Evolutionary conservation across 2,329 filamentous ascomycete species (phyloP).

Genomic region (Cytospora mali): DNA sequence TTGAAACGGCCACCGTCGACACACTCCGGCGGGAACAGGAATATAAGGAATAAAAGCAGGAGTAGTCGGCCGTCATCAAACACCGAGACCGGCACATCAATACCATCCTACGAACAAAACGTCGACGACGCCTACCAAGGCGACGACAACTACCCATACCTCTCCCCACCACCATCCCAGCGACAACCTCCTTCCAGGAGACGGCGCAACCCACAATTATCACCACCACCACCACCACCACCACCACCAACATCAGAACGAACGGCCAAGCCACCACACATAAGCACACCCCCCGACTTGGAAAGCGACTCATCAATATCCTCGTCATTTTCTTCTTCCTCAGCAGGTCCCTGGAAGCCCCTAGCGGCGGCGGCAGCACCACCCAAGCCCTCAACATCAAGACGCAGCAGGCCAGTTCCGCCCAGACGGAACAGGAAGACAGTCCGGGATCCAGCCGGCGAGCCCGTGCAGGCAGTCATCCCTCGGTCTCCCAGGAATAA

Average conservation of each 20-base stretch:
- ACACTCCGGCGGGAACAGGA: not conserved
- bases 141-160: constrained; percentile 8
- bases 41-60: not conserved
- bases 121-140: not conserved
- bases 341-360: constrained; percentile 6
- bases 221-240: too few species aligned
- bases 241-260: too few species aligned
- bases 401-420: constrained; percentile 7
- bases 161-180: constrained; percentile 11
- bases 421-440: constrained; percentile 6
- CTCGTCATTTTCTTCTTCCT: constrained; percentile 3
- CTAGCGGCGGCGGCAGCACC: not conserved
- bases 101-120: constrained; percentile 18
- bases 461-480: constrained; percentile 13
- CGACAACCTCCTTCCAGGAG: constrained; percentile 10
- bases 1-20: constrained; percentile 1
- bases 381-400: not conserved
- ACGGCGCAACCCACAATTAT: constrained; percentile 9
- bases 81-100: constrained; percentile 1
- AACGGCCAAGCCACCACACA: constrained; percentile 1
- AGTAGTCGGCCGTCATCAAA: not conserved
- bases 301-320: not conserved
- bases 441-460: constrained; percentile 7
- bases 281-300: not conserved
- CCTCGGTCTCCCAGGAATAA: constrained; percentile 13